Evolutionary conservation across 106 monocot genomes (phyloP).

Genomic region (Amphibolis antarctica): DNA sequence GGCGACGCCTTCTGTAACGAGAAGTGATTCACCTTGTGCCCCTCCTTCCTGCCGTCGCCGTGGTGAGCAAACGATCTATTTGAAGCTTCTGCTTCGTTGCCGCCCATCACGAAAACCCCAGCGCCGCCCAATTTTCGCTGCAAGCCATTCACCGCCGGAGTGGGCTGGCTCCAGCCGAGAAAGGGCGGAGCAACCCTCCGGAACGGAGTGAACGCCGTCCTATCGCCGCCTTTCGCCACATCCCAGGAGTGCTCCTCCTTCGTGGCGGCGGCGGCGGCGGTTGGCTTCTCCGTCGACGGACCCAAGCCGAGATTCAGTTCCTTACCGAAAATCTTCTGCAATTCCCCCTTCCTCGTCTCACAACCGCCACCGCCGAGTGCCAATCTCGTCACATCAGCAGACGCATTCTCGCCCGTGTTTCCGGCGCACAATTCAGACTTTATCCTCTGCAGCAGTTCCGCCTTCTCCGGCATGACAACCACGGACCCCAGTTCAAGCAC

Average conservation of each 20-base stretch:
- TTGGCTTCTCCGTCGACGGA: background rate
- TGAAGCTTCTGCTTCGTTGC: constrained; percentile 3
- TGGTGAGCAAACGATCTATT: background rate
- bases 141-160: background rate
- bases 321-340: constrained; percentile 41
- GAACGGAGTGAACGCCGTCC: constrained; percentile 10
- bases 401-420: constrained; percentile 16
- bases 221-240: constrained; percentile 1
- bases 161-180: constrained; percentile 28
- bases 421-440: constrained; percentile 24
- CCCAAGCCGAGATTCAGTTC: constrained; percentile 31
- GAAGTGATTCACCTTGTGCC: background rate
- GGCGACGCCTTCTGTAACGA: constrained; percentile 2
- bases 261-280: too few relatives aligned
- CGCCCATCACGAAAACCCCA: constrained; percentile 1
- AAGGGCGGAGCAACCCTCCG: constrained; percentile 5
- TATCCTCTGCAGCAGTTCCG: constrained; percentile 27
- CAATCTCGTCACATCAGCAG: background rate
- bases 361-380: background rate
- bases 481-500: constrained; percentile 59
- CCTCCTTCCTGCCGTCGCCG: background rate
- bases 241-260: constrained; percentile 20
- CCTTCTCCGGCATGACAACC: constrained; percentile 16
- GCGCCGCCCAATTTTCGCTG: background rate
- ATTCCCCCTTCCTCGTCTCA: constrained; percentile 4